Evolutionary conservation across 257 asterid species (phyloP), one percentile per base, ranked within the genome.

Genomic region (Fraxinus excelsior): DNA sequence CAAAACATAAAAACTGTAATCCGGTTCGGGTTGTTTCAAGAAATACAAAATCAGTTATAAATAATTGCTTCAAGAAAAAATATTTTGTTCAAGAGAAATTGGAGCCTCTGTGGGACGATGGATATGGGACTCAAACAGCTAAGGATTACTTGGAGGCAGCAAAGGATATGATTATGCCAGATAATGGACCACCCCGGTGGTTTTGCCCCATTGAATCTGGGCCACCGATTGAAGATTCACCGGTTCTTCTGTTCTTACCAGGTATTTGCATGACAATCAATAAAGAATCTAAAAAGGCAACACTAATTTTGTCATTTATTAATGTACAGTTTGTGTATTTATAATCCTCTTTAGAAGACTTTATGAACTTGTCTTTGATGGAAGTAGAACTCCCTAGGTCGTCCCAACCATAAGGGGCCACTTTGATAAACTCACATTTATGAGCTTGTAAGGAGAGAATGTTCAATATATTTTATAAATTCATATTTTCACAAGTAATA

Each of bases 171-270:
- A 74, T 80, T 73, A 83, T 68, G 29, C 28, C 85, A 0, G 91
- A 86, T 46, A 76, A 81, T 42, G 92, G 91, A 21, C 91, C 90
- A 14, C 92, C 92, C 4, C 82, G 91, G 31, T 90, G 95, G 95
- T 88, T 86, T 83, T 84, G 95, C 83, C 95, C 91, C 0, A 34
- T 76, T 25, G 88, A 85, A 29, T 78, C 86, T 9, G 90, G 90
- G 46, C 86, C 84, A 42, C 95, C 95, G 28, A 71, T 82, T 1
- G 40, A 69, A 68, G 67, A 88, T 80, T 88, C 95, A 0, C 95
- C 95, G 1, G 65, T 86, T 75, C 95, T 90, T 75, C 84, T 90
- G 18, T 90, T 74, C 68, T 79, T 90, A 74, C 95, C 95, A 8
- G 95, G 92, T 90, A 84, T 67, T 25, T 62, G 7, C 34, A 25